Conservation (phyloP, 2,329 filamentous ascomycete species). For the Atkinsonella texensis region DNA sequence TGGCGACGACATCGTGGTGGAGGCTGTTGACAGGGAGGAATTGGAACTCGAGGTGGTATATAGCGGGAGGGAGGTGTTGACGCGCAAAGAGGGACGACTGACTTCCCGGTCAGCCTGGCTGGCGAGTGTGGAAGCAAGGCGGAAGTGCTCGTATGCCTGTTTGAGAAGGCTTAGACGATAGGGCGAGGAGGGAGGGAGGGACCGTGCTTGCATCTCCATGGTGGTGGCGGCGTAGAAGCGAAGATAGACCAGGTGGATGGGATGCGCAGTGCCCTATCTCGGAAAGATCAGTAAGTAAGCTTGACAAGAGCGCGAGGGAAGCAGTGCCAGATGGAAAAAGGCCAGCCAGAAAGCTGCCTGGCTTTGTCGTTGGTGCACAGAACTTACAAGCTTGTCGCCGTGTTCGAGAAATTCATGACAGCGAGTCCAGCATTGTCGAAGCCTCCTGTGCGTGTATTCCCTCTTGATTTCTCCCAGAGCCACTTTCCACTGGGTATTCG, state of each 20-base stretch:
- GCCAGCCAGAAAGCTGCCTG: conserved; percentile 8
- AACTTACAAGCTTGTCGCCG: conserved; percentile 31
- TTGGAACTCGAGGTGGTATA: conserved; percentile 36
- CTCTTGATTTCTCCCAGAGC: conserved; percentile 41
- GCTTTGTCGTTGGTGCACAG: background rate
- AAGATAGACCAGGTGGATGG: conserved; percentile 44
- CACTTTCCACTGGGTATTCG: conserved; percentile 37
- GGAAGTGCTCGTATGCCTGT: conserved; percentile 41
- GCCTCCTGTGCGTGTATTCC: conserved; percentile 37
- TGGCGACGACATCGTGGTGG: conserved; percentile 34
- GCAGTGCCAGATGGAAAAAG: too few relatives aligned
- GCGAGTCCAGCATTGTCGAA: conserved; percentile 38
- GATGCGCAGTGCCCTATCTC: conserved; percentile 29
- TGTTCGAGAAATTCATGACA: conserved; percentile 42
- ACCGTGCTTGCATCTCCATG: conserved; percentile 42
- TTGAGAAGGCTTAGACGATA: conserved; percentile 36
- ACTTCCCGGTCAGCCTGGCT: conserved; percentile 30
- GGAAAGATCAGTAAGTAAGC: too few relatives aligned
- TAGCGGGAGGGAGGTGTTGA: conserved; percentile 25
- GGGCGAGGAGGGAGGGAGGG: conserved; percentile 31
- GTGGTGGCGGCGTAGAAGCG: conserved; percentile 52
- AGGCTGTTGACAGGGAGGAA: conserved; percentile 31
- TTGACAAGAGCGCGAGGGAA: too few relatives aligned
- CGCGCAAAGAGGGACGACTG: conserved; percentile 26
- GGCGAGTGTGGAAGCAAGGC: conserved; percentile 35